Evolutionary conservation across 176 grass and related monocot species (phyloP), one percentile per base, ranked within the genome.

Genomic region (Avena insularis): DNA sequence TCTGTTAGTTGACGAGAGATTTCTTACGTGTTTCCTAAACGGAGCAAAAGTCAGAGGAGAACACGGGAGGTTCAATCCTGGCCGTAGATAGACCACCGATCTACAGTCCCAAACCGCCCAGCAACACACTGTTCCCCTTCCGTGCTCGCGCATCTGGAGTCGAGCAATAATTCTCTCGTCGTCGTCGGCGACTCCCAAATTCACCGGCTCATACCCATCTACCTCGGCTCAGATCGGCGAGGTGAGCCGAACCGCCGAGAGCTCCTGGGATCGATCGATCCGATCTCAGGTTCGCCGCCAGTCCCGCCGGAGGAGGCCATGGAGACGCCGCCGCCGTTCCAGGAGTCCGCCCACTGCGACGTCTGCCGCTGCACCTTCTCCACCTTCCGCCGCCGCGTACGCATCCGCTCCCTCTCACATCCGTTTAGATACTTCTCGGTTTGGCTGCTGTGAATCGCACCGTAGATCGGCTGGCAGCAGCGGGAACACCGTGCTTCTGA

Each of bases 321-420:
- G 89, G 92, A 89, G 92, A 84, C 63, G 50, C 97, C 94, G 77
- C 94, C 97, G 86, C 71, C 87, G 36, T 99, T 99, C 91, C 97
- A 99, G 91, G 97, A 99, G 72, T 90, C 97, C 2, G 73, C 91
- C 33, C 78, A 92, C 82, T 99, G 97, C 87, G 94, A 93, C 84
- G 87, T 99, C 77, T 99, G 97, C 97, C 33, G 64, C 89, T 95
- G 97, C 62, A 93, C 92, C 89, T 99, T 99, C 89, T 89, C 60
- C 87, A 89, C 97, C 85, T 99, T 99, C 85, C 97, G 97, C 81
- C 97, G 97, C 55, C 89, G 97, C 81, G 97, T 99, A 89, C 62
- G 84, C 5, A 35, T 47, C 74, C 68, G 6, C 79, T 9, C 29
- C 25, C 36, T 8, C 53, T 15, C 17, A 40, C 49, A 5, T 25